A percentile compares a stretch with the other conserved stretches of the same genome.
Conservation (phyloP, 352 stramenopile genomes). For the Phytophthora gonapodyides region DNA sequence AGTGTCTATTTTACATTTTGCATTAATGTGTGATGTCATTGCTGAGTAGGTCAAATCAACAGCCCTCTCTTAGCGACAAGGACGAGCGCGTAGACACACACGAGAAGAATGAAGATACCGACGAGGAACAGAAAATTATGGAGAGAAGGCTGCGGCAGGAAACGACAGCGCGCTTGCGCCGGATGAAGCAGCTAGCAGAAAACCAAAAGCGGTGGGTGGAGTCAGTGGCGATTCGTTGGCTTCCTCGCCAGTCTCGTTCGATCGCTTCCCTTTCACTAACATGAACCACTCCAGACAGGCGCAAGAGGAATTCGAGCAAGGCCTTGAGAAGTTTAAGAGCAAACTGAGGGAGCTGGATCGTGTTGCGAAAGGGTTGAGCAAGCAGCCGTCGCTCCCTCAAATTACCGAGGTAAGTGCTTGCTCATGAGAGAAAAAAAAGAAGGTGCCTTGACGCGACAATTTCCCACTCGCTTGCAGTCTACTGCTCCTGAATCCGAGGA, state of each 20-base stretch:
- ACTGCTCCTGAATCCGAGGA: constrained; percentile 6
- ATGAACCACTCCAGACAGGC: constrained; percentile 41
- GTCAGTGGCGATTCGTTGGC: background rate
- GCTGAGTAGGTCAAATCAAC: constrained; percentile 12
- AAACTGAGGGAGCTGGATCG: constrained; percentile 66
- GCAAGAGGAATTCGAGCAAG: constrained; percentile 53
- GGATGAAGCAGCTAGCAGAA: constrained; percentile 44
- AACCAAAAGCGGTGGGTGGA: constrained; percentile 48
- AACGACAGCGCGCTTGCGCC: constrained; percentile 49
- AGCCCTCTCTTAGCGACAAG: background rate
- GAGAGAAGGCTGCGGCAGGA: constrained; percentile 57
- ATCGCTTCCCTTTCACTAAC: background rate
- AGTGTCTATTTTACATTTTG: background rate
- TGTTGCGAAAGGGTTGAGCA: constrained; percentile 54
- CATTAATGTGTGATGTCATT: constrained; percentile 4
- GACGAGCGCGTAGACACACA: background rate
- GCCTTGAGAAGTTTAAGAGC: constrained; percentile 57
- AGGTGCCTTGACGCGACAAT: background rate
- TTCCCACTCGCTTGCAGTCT: constrained; percentile 5
- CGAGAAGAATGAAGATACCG: constrained; percentile 29
- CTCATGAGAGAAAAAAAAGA: background rate
- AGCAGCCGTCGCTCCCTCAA: constrained; percentile 6
- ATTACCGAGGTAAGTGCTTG: constrained; percentile 14
- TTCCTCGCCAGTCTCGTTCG: background rate
- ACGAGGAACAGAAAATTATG: constrained; percentile 32